A percentile compares a stretch with the other conserved stretches of the same genome.
Evolutionary conservation across 495 filamentous ascomycete genomes (phyloP).

Genomic region (Sporormia fimetaria): DNA sequence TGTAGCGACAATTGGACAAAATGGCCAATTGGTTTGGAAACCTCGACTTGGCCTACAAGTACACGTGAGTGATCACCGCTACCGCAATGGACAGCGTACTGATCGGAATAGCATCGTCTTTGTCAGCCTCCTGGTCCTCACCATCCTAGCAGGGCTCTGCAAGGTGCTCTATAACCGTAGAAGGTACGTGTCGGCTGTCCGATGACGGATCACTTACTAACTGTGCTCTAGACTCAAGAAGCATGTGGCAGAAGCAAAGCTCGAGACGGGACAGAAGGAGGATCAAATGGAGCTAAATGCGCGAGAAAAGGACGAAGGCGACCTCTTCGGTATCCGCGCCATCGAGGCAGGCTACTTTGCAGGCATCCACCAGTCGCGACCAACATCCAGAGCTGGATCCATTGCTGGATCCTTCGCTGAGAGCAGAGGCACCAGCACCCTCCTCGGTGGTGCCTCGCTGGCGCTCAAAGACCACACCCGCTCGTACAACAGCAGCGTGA

Average conservation of each 20-base stretch:
- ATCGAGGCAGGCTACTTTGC: constrained; percentile 37
- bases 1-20: neutral
- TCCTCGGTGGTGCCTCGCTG: constrained; percentile 7
- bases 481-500: constrained; percentile 17
- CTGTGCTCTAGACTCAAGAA: constrained; percentile 18
- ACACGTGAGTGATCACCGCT: constrained; percentile 6
- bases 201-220: neutral
- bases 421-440: constrained; percentile 14
- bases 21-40: constrained; percentile 16
- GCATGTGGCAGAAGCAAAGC: constrained; percentile 13
- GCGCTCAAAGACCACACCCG: constrained; percentile 11
- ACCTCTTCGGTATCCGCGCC: constrained; percentile 38
- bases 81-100: neutral
- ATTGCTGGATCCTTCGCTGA: constrained; percentile 2
- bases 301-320: constrained; percentile 36
- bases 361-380: constrained; percentile 38
- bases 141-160: constrained; percentile 10
- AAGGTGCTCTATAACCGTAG: constrained; percentile 16
- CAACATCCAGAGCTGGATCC: constrained; percentile 28
- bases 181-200: constrained; percentile 6
- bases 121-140: constrained; percentile 12
- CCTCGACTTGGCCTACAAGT: constrained; percentile 19
- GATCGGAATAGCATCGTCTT: constrained; percentile 16
- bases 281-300: constrained; percentile 31
- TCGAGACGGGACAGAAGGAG: constrained; percentile 18